Percentiles rank a stretch among this genome's conserved stretches.
These are phyloP conservation scores for Apiospora sp. DNA, from an alignment of 2,329 filamentous ascomycete genomes.

Conservation along the genomic window DNA sequence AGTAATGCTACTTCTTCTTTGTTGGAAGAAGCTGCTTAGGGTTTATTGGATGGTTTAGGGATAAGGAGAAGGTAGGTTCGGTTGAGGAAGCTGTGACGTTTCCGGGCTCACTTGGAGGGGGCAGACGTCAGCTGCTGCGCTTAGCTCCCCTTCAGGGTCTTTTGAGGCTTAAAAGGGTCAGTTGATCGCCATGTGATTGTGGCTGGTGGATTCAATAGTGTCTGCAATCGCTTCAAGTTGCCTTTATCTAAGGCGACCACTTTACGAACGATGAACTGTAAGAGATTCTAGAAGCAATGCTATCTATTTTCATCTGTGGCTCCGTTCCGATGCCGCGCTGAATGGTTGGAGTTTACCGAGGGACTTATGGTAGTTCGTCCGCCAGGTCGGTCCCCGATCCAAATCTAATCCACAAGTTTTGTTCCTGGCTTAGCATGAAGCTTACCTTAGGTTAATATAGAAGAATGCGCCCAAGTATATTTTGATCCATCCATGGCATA, in stretches of 20 bases:
- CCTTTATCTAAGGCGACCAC: neutral
- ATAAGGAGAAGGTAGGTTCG: neutral
- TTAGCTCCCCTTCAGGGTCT: slow-evolving; percentile 9
- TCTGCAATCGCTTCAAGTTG: neutral
- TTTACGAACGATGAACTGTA: neutral
- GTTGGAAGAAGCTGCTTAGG: neutral
- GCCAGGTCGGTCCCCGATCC: neutral
- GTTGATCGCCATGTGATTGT: slow-evolving; percentile 17
- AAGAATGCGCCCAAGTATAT: neutral
- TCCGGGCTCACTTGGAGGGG: slow-evolving; percentile 6
- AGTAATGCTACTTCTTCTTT: slow-evolving; percentile 1
- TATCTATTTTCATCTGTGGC: neutral
- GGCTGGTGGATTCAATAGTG: neutral
- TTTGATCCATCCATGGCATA: neutral
- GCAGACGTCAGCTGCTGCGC: slow-evolving; percentile 12
- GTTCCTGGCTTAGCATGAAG: neutral
- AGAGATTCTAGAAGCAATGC: neutral
- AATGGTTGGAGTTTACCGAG: neutral
- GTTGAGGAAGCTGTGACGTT: slow-evolving; percentile 13
- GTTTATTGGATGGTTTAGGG: neutral
- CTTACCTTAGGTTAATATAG: neutral
- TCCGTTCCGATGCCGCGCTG: neutral
- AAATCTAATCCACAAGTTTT: neutral
- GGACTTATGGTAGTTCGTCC: neutral
- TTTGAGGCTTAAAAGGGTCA: slow-evolving; percentile 11